Conservation (phyloP, 192 early-diverging fungal genomes). For the Backusella sp. region DNA sequence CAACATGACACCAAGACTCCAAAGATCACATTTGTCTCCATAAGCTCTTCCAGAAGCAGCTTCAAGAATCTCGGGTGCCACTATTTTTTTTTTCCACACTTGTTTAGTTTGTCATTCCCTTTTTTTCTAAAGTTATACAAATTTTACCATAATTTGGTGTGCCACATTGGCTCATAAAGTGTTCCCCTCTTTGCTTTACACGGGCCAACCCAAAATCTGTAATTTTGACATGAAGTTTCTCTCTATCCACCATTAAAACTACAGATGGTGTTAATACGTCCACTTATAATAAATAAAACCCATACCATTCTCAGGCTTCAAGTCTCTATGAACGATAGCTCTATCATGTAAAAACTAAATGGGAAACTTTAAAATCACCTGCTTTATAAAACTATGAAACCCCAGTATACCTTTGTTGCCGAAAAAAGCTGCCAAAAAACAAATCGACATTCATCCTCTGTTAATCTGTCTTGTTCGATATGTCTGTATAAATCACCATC, state of each 20-base stretch:
- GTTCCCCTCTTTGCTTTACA: constrained; percentile 17
- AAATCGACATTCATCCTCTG: constrained; percentile 74
- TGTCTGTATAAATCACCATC: constrained; percentile 94
- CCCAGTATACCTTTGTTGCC: constrained; percentile 56
- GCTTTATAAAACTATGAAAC: too few species aligned
- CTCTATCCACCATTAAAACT: constrained; percentile 51
- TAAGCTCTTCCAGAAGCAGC: not conserved
- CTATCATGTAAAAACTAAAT: constrained; percentile 76
- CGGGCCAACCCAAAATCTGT: constrained; percentile 93
- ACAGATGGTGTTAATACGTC: too few species aligned
- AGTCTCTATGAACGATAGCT: constrained; percentile 87
- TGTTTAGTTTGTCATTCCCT: too few species aligned
- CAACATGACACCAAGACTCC: constrained; percentile 93
- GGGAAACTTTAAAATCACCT: too few species aligned
- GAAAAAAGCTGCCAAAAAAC: constrained; percentile 79
- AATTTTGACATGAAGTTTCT: constrained; percentile 71
- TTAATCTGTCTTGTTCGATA: constrained; percentile 72
- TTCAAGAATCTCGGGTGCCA: constrained; percentile 14
- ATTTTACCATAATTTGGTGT: constrained; percentile 76
- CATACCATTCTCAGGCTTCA: constrained; percentile 75
- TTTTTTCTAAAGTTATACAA: not conserved
- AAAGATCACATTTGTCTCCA: constrained; percentile 65
- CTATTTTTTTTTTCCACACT: not conserved
- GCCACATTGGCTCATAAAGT: constrained; percentile 68
- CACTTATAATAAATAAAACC: too few species aligned